Conservation (phyloP, 2,329 filamentous ascomycete species). For the Coleophoma crateriformis region DNA sequence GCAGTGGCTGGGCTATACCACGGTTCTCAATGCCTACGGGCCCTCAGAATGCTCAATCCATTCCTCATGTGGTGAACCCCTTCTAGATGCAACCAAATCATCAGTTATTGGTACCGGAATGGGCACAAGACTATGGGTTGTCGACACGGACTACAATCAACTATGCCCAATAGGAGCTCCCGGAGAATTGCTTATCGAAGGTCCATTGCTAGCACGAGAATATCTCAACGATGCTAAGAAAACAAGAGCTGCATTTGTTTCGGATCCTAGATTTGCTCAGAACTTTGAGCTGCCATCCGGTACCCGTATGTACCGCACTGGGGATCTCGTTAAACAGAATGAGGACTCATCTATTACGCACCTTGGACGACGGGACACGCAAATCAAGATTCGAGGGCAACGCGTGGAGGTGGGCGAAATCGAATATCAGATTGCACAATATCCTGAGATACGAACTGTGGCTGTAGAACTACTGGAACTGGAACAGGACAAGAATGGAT, state of each 20-base stretch:
- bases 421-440: constrained; percentile 1
- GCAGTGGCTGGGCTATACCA: neutral
- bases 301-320: neutral
- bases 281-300: neutral
- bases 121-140: constrained; percentile 1
- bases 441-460: neutral
- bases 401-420: constrained; percentile 1
- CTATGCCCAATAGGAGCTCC: constrained; percentile 24
- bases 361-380: constrained; percentile 1
- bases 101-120: neutral
- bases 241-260: constrained; percentile 51
- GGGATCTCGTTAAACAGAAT: constrained; percentile 1
- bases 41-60: constrained; percentile 1
- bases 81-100: neutral
- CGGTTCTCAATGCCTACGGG: constrained; percentile 1
- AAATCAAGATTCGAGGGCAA: constrained; percentile 1
- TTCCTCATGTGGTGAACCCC: neutral
- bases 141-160: neutral
- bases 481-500: neutral
- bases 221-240: constrained; percentile 53
- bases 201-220: constrained; percentile 42
- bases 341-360: neutral
- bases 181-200: constrained; percentile 31
- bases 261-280: constrained; percentile 36
- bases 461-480: constrained; percentile 1